phyloP scores from a whole-genome alignment of 2,329 filamentous ascomycete genomes.

The Colletotrichum camelliae region DNA sequence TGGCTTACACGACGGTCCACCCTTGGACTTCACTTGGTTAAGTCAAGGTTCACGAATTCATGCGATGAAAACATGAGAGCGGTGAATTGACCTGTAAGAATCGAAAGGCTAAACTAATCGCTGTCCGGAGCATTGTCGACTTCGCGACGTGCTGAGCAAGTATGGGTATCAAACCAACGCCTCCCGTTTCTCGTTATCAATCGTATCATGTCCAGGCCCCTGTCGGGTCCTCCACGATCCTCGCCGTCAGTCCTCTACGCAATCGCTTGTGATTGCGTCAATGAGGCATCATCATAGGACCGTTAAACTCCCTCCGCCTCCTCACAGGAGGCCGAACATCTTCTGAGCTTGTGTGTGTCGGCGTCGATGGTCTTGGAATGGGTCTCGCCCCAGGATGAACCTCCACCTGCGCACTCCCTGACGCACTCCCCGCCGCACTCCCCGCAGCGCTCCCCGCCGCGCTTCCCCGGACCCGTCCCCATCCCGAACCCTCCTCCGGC shows the following conservation, averaged over 20 bases:
- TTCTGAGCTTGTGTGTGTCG: neutral
- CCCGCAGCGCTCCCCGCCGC: neutral
- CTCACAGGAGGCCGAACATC: neutral
- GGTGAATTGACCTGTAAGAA: neutral
- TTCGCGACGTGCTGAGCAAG: neutral
- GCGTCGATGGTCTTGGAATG: neutral
- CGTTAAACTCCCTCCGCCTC: neutral
- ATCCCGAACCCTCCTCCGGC: neutral
- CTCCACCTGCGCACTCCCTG: neutral
- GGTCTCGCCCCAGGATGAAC: neutral
- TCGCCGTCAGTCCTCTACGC: neutral
- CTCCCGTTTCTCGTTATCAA: neutral
- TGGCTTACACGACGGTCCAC: neutral
- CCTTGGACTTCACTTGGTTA: neutral
- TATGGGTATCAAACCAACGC: neutral
- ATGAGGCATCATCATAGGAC: slow-evolving; percentile 12
- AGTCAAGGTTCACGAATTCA: neutral
- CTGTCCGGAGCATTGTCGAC: neutral
- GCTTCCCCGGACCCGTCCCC: neutral
- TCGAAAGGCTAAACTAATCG: neutral
- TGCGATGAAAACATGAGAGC: neutral
- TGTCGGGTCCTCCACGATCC: neutral
- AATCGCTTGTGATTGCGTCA: neutral
- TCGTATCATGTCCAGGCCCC: neutral
- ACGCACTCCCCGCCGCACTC: neutral